These are phyloP conservation scores for Penicilliopsis zonata DNA, from an alignment of 495 filamentous ascomycete genomes.

Conservation along the genomic window DNA sequence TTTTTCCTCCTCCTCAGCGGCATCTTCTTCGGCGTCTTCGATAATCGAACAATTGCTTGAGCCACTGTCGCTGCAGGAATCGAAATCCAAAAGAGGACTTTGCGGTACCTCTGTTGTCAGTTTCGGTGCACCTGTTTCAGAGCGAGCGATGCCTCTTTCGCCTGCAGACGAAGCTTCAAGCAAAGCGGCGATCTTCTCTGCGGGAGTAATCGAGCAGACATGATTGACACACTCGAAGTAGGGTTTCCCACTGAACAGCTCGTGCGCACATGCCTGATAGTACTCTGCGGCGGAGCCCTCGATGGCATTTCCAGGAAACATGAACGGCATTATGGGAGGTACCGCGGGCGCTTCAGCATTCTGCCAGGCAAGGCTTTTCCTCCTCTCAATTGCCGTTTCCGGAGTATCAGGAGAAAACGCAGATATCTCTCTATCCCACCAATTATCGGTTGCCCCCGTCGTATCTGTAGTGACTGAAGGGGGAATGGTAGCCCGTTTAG, in stretches of 20 bases:
- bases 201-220: conserved; percentile 29
- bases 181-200: conserved; percentile 2
- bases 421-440: conserved; percentile 29
- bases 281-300: conserved; percentile 39
- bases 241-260: conserved; percentile 32
- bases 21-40: no score
- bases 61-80: no score
- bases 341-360: conserved; percentile 5
- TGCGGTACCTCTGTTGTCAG: neutral
- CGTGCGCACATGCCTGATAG: conserved; percentile 40
- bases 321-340: conserved; percentile 8
- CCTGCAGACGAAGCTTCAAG: neutral
- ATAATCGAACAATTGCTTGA: no score
- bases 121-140: conserved; percentile 1
- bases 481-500: conserved; percentile 19
- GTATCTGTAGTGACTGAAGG: conserved; percentile 16
- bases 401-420: conserved; percentile 26
- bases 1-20: no score
- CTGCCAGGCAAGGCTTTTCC: conserved; percentile 7
- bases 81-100: neutral
- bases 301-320: conserved; percentile 17
- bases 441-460: conserved; percentile 16
- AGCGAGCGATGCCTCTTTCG: conserved; percentile 5
- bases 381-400: conserved; percentile 9
- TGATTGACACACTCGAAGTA: conserved; percentile 41